Base-by-base conservation (phyloP, 352 stramenopile species). In the Pythium apleroticum region DNA sequence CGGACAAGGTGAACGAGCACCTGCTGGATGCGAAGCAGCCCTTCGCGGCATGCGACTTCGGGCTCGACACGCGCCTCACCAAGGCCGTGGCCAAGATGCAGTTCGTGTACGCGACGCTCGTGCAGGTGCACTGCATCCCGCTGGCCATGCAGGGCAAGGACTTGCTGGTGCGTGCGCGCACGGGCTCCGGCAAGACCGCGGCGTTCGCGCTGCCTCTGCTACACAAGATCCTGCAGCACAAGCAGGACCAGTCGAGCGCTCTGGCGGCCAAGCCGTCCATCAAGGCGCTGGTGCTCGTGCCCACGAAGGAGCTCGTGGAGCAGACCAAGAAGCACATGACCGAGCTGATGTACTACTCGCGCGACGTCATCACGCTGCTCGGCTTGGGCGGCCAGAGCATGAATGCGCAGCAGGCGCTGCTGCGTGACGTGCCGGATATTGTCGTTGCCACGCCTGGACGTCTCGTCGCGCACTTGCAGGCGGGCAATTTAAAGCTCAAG, bases 321-420 rank as follows among this genome's bases (percentile, higher is more conserved):
- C 98, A 99, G 83, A 97, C 97, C 7, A 78, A 85, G 17, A 84
- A 76, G 65, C 83, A 84, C 55, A 86, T 99, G 63, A 77, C 78
- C 68, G 89, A 97, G 52, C 86, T 99, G 53, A 98, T 96, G 67
- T 98, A 98, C 76, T 99, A 99, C 74, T 99, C 95, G 77, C 81
- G 95, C 52, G 96, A 99, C 69, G 76, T 90, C 22, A 81, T 99
- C 46, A 95, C 82, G 60, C 68, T 98, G 4, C 81, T 98, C 35
- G 90, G 93, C 14, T 73, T 99, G 3, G 89, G 90, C 22, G 88
- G 87, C 0, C 81, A 97, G 72, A 97, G 88, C 74, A 94, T 97
- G 75, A 95, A 81, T 43, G 88, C 86, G 41, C 90, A 97, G 57
- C 78, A 97, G 60, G 90, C 89, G 58, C 72, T 95, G 53, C 72